phyloP scores from a whole-genome alignment of 208 protist species.

The Acanthamoeba healyi region DNA sequence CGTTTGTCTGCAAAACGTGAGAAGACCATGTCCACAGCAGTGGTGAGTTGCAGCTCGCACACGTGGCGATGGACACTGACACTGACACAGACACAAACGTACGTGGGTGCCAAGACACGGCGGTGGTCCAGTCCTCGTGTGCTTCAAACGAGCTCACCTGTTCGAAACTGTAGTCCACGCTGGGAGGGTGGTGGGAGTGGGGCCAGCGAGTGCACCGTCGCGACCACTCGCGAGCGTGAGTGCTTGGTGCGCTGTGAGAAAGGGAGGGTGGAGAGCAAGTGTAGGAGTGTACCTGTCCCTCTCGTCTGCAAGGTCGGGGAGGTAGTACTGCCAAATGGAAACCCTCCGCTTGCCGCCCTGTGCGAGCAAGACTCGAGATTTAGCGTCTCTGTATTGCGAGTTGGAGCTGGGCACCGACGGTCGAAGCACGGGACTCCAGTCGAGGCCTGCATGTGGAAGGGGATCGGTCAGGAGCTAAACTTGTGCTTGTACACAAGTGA shows the following conservation, averaged over 20 bases:
- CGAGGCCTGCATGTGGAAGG: too few species aligned
- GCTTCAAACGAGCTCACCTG: background rate
- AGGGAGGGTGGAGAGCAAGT: background rate
- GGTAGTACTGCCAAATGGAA: background rate
- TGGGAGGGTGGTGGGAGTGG: background rate
- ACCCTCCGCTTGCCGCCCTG: conserved; percentile 37
- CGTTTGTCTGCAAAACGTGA: background rate
- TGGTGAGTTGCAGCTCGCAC: background rate
- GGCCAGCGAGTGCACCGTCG: background rate
- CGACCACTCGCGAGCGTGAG: too few species aligned
- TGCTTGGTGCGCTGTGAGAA: too few species aligned
- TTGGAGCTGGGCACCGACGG: background rate
- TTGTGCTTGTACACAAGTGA: too few species aligned
- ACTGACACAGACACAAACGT: background rate
- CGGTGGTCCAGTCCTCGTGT: conserved; percentile 20
- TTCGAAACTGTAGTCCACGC: background rate
- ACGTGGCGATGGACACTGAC: background rate
- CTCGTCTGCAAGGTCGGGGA: background rate
- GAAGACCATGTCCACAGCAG: background rate
- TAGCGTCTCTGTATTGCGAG: background rate
- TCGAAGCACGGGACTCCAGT: conserved; percentile 48
- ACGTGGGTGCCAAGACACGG: conserved; percentile 35
- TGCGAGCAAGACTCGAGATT: conserved; percentile 6
- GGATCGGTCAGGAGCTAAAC: too few species aligned
- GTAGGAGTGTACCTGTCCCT: background rate